Conservation (phyloP, 148 eudicot species). For the Vaccinium darrowii region DNA sequence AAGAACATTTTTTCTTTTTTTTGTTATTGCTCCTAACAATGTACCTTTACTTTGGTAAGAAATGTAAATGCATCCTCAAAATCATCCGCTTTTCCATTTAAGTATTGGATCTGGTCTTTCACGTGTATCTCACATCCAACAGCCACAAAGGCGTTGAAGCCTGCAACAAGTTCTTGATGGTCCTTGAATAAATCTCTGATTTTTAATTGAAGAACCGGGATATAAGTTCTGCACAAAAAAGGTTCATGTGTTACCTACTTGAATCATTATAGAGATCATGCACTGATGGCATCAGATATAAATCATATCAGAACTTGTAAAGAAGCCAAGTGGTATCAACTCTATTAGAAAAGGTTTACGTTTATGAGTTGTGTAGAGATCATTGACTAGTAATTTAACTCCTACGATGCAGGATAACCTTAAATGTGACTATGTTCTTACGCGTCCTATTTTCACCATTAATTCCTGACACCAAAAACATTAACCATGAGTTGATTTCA, state of each 20-base stretch:
- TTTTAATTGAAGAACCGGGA: background rate
- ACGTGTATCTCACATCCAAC: background rate
- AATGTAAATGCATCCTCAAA: background rate
- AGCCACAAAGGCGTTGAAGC: conserved; percentile 10
- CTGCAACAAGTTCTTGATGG: background rate
- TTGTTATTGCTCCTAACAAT: background rate
- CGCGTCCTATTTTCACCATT: too few relatives aligned
- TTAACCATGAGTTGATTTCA: too few relatives aligned
- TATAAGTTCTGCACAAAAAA: conserved; percentile 9
- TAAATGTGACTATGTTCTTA: too few relatives aligned
- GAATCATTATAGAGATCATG: too few relatives aligned
- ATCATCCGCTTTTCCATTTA: background rate
- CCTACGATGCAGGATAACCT: too few relatives aligned
- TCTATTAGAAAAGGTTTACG: background rate
- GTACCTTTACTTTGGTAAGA: conserved; percentile 12
- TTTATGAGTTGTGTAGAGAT: background rate
- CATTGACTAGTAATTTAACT: background rate
- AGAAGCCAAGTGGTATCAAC: background rate
- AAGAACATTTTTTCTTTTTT: background rate
- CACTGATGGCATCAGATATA: background rate
- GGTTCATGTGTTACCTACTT: background rate
- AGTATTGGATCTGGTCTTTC: background rate
- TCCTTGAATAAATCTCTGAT: background rate
- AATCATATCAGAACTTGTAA: background rate
- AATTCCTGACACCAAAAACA: too few relatives aligned